phyloP scores from a whole-genome alignment of 192 early-diverging fungal genomes.

The Borealophlyctis nickersoniae region DNA sequence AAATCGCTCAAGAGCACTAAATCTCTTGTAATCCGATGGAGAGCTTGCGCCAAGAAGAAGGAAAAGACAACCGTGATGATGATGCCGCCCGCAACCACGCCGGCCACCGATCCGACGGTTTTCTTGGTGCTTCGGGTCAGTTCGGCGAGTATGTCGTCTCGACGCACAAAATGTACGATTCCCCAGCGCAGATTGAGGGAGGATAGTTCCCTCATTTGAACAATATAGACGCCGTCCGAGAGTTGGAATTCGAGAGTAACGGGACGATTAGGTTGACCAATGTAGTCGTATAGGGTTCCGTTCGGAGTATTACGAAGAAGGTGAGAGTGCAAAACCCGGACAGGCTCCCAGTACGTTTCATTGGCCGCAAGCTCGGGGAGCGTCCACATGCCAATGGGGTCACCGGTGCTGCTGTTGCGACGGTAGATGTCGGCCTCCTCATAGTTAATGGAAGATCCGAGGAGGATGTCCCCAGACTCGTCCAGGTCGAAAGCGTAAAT shows the following conservation, averaged over 20 bases:
- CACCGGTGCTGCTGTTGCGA: conserved; percentile 1
- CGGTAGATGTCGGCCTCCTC: no score
- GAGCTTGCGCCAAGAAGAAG: conserved; percentile 5
- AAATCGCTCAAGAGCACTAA: conserved; percentile 5
- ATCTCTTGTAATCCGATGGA: conserved; percentile 5
- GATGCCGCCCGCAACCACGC: conserved; percentile 8
- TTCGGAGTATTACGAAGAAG: background rate
- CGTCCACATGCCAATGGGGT: background rate
- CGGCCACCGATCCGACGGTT: conserved; percentile 10
- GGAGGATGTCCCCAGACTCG: background rate
- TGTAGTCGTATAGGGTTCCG: no score
- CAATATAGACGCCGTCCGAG: no score
- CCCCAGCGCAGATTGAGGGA: no score
- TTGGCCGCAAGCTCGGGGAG: no score
- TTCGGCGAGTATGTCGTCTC: conserved; percentile 4
- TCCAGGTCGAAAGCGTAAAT: background rate
- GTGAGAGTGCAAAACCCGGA: background rate
- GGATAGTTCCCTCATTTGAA: no score
- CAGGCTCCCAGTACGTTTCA: background rate
- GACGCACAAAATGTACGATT: conserved; percentile 5
- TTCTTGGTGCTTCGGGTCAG: background rate
- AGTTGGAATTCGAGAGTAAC: no score
- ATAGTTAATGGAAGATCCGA: no score
- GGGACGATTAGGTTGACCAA: no score
- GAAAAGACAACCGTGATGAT: conserved; percentile 5